Conservation (phyloP, 371 early-diverging fungal genomes). For the Entomophthora muscae region DNA sequence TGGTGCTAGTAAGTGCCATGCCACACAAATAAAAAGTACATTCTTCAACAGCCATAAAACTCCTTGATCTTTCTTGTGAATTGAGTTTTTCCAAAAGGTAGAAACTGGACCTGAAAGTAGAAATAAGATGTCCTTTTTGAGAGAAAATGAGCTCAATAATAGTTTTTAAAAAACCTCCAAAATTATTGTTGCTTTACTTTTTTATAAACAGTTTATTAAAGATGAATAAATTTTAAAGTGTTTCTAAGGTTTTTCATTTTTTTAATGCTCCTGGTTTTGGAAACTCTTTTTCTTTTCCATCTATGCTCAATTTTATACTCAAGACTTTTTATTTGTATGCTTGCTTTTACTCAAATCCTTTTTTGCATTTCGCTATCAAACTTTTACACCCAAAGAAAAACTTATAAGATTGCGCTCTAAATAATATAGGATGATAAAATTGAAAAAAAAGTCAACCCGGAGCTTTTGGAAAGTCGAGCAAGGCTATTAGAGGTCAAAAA, state of each 20-base stretch:
- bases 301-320: background rate
- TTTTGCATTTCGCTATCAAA: background rate
- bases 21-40: no score
- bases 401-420: background rate
- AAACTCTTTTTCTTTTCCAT: background rate
- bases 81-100: no score
- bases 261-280: background rate
- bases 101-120: no score
- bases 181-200: background rate
- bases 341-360: background rate
- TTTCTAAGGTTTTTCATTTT: no score
- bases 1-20: no score
- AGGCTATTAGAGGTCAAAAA: background rate
- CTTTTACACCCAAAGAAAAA: background rate
- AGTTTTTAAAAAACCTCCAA: background rate
- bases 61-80: no score
- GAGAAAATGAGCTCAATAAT: no score
- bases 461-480: background rate
- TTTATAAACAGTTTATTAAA: background rate
- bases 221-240: no score
- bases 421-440: background rate
- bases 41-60: no score
- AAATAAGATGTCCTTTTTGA: no score
- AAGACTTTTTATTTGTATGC: background rate
- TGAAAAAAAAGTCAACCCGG: background rate